Percentiles rank a stretch among this genome's conserved stretches.
phyloP scores from a whole-genome alignment of 306 rosid species.

The Luffa aegyptiaca region DNA sequence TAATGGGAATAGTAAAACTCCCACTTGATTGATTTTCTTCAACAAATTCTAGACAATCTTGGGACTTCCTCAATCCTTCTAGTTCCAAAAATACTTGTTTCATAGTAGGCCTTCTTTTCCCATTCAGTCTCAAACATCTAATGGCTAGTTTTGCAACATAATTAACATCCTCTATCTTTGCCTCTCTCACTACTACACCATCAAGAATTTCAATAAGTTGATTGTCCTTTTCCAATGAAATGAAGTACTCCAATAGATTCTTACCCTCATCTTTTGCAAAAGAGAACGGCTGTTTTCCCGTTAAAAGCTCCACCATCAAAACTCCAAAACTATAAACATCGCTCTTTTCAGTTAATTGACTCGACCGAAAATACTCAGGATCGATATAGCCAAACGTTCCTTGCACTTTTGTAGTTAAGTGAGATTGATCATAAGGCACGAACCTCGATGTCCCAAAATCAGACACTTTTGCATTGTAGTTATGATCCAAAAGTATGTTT shows the following conservation, averaged over 20 bases:
- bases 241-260: neutral
- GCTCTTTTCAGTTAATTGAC: conserved; percentile 1
- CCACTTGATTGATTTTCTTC: neutral
- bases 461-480: neutral
- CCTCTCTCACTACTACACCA: neutral
- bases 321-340: neutral
- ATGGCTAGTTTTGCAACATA: conserved; percentile 28
- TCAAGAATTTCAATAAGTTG: conserved; percentile 4
- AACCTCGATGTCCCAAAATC: conserved; percentile 10
- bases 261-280: neutral
- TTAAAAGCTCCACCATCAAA: conserved; percentile 4
- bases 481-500: conserved; percentile 11
- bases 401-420: neutral
- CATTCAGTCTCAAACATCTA: conserved; percentile 37
- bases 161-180: conserved; percentile 9
- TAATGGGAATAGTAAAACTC: neutral
- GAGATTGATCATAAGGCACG: neutral
- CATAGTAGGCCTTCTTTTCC: conserved; percentile 41
- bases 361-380: conserved; percentile 11
- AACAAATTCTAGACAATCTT: neutral
- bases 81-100: conserved; percentile 30
- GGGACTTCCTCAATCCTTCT: conserved; percentile 9
- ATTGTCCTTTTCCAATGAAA: neutral
- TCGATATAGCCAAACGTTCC: conserved; percentile 9
- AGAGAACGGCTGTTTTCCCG: conserved; percentile 2